Conservation (phyloP, 352 stramenopile species). For the Phytophthora pistaciae region DNA sequence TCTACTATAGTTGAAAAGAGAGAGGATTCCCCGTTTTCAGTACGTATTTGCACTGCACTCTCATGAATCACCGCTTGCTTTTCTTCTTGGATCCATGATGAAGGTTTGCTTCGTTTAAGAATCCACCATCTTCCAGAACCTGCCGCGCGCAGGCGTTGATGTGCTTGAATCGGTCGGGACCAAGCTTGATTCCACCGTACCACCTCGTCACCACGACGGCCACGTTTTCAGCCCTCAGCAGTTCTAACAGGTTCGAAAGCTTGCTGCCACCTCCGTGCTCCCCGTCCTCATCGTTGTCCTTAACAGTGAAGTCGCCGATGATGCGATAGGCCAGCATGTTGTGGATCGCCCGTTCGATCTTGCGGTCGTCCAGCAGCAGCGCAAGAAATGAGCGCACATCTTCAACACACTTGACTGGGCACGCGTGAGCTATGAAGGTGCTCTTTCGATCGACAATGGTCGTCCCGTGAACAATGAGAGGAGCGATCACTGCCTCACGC, state of each 20-base stretch:
- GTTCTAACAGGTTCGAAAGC: constrained; percentile 82
- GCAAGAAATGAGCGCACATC: constrained; percentile 85
- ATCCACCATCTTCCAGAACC: constrained; percentile 78
- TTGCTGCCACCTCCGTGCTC: constrained; percentile 86
- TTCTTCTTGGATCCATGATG: constrained; percentile 62
- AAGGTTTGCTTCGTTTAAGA: constrained; percentile 42
- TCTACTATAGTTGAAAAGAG: background rate
- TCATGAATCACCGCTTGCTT: constrained; percentile 42
- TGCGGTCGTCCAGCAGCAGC: constrained; percentile 82
- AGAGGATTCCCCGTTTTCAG: no score
- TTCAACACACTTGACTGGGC: constrained; percentile 65
- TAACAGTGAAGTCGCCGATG: constrained; percentile 70
- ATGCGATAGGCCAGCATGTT: constrained; percentile 93
- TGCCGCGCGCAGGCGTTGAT: constrained; percentile 81
- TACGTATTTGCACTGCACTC: no score
- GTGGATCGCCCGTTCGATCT: constrained; percentile 86
- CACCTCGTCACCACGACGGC: constrained; percentile 87
- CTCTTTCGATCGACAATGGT: constrained; percentile 85
- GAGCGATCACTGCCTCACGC: constrained; percentile 59
- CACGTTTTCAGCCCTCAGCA: constrained; percentile 83
- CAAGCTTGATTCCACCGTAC: constrained; percentile 86
- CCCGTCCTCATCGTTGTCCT: constrained; percentile 91
- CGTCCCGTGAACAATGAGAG: constrained; percentile 75
- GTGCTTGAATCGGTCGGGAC: constrained; percentile 90
- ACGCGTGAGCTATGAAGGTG: constrained; percentile 83